Base-by-base conservation (phyloP, 441 rosid genomes). In the Brassica balearica region DNA sequence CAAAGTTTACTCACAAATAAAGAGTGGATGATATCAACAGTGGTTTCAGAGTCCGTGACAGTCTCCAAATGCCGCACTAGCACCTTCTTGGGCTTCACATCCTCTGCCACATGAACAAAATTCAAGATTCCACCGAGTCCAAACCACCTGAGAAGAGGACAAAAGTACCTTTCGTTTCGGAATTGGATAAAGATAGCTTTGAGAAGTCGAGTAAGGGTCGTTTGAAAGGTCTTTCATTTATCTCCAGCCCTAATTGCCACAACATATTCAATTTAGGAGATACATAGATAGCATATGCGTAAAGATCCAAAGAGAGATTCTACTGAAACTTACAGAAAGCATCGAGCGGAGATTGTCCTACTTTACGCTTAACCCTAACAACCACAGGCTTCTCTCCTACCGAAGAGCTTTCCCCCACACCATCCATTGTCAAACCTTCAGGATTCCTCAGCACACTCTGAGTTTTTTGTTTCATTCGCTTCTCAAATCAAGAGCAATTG, bases 331-430 rank as follows among this genome's bases (percentile, higher is more conserved):
- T 73, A 95, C 97, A 90, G 82, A 95, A 89, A 69, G 92, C 97
- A 17, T 89, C 94, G 43, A 93, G 87, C 2, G 72, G 80, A 66
- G 87, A 87, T 25, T 84, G 96, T 74, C 79, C 75, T 1, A 83
- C 78, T 84, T 95, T 93, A 74, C 97, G 92, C 82, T 95, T 95
- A 80, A 93, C 96, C 85, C 99, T 88, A 77, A 93, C 97, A 60
- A 95, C 72, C 25, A 95, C 88, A 0, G 97, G 98, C 86, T 85
- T 95, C 19, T 83, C 87, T 8, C 1, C 74, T 36, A 41, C 61
- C 4, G 76, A 83, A 25, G 93, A 87, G 84, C 86, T 79, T 79
- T 83, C 92, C 17, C 86, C 84, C 5, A 6, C 41, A 0, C 58
- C 53, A 53, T 84, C 89, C 97, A 92, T 94, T 60, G 68, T 19